phyloP scores from a whole-genome alignment of 306 rosid genomes.

The Glycyrrhiza uralensis region DNA sequence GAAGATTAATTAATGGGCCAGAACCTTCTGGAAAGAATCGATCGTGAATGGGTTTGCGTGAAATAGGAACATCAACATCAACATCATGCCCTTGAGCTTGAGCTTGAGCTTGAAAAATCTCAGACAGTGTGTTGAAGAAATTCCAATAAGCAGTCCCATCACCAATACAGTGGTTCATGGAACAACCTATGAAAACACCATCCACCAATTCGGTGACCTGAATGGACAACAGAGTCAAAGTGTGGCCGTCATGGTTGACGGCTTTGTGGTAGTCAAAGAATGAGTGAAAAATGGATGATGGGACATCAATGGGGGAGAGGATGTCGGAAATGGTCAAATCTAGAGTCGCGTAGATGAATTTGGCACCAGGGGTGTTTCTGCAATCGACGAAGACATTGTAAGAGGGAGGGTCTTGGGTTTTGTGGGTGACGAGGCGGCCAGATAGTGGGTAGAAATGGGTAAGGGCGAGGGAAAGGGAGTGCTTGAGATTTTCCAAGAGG shows the following conservation, averaged over 20 bases:
- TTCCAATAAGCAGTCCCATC: slow-evolving; percentile 67
- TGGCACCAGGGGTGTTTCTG: slow-evolving; percentile 38
- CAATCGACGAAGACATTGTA: slow-evolving; percentile 43
- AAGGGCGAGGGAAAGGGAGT: slow-evolving; percentile 51
- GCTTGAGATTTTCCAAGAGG: slow-evolving; percentile 41
- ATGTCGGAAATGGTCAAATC: slow-evolving; percentile 41
- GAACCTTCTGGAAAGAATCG: slow-evolving; percentile 55
- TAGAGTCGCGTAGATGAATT: slow-evolving; percentile 48
- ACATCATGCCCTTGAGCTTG: background rate
- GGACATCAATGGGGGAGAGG: slow-evolving; percentile 54
- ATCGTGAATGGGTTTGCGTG: slow-evolving; percentile 33
- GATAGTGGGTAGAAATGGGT: slow-evolving; percentile 63
- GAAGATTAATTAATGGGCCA: slow-evolving; percentile 41
- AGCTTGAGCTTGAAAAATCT: slow-evolving; percentile 45
- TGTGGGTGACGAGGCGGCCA: slow-evolving; percentile 44
- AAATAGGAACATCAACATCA: background rate
- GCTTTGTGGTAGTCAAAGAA: slow-evolving; percentile 61
- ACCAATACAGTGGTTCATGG: slow-evolving; percentile 47
- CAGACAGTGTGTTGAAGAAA: slow-evolving; percentile 56
- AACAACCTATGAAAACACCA: slow-evolving; percentile 68
- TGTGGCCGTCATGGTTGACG: slow-evolving; percentile 61
- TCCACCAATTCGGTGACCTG: slow-evolving; percentile 56
- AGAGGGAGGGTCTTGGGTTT: slow-evolving; percentile 27
- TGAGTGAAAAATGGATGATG: slow-evolving; percentile 38
- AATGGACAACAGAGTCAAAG: slow-evolving; percentile 43